A percentile compares a stretch with the other conserved stretches of the same genome.
phyloP scores from a whole-genome alignment of 352 stramenopile genomes.

The Achlya hypogyna region DNA sequence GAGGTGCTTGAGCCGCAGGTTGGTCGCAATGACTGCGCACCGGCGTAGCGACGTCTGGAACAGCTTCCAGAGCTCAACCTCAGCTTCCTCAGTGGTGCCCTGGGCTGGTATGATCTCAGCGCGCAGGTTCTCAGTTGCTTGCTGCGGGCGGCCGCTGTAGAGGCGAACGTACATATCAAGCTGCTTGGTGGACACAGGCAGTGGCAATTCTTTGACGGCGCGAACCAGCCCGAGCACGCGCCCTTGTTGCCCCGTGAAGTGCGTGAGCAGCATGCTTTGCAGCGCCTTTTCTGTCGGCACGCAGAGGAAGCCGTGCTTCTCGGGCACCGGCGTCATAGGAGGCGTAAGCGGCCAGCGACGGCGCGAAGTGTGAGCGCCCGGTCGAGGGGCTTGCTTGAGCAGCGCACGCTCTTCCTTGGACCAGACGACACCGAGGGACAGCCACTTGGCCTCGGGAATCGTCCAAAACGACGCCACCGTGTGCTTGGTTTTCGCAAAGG shows the following conservation, averaged over 20 bases:
- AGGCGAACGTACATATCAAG: constrained; percentile 63
- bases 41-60: constrained; percentile 38
- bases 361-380: constrained; percentile 16
- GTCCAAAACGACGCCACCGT: constrained; percentile 4
- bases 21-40: constrained; percentile 53
- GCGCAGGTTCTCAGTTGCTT: constrained; percentile 41
- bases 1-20: constrained; percentile 38
- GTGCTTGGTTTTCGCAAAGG: constrained; percentile 26
- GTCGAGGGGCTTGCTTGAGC: constrained; percentile 26
- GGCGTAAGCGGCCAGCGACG: constrained; percentile 28
- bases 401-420: constrained; percentile 47
- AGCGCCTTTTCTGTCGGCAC: constrained; percentile 41
- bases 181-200: constrained; percentile 59
- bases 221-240: constrained; percentile 41
- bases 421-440: constrained; percentile 22
- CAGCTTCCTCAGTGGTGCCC: constrained; percentile 38
- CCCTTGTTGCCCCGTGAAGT: constrained; percentile 65
- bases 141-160: constrained; percentile 57
- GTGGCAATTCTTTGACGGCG: constrained; percentile 37
- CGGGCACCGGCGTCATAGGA: constrained; percentile 23
- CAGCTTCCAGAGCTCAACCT: constrained; percentile 33
- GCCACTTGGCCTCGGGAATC: constrained; percentile 9
- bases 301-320: constrained; percentile 56
- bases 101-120: constrained; percentile 45
- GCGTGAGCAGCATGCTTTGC: constrained; percentile 41